Evolutionary conservation across 768 basidiomycete genomes (phyloP), one percentile per base, ranked within the genome.

Genomic region (Sarcodon aspratus): DNA sequence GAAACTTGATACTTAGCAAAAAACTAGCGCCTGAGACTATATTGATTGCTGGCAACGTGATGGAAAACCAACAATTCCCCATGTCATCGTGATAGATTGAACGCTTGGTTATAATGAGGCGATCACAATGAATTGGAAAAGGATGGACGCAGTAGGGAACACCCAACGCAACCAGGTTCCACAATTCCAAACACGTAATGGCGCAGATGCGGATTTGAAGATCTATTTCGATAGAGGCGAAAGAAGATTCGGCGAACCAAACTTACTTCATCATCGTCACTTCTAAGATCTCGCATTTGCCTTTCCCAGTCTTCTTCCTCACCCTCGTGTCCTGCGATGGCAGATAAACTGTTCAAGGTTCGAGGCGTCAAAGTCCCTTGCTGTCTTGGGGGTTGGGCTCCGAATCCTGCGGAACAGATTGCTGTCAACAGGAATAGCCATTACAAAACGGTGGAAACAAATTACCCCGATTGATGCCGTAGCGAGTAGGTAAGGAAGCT

Each of bases 291-390:
- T 15, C 71, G 65, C 63, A 82, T 73, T 36, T 79, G 78, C 38
- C 73, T 68, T 62, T 87, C 85, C 89, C 89, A 92, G 49, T 87
- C 84, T 54, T 90, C 88, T 61, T 92, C 88, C 52, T 89, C 88
- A 55, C 82, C 86, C 56, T 92, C 88, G 58, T 87, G 83, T 37
- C 86, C 87, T 46, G 85, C 80, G 64, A 92, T 91, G 48, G 85
- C 85, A 34, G 84, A 77, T 47, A 92, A 77, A 62, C 85, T 90
- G 58, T 89, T 90, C 64, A 90, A 69, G 18, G 78, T 76, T 51
- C 85, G 80, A 33, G 84, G 82, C 21, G 85, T 83, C 53, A 74
- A 60, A 56, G 68, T 82, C 27, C 83, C 82, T 9, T 77, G 59
- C 58, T 78, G 66, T 50, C 65, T 78, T n/a, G n/a, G n/a, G 46